Base-by-base conservation (phyloP, 208 protist species). In the Wallacemonas rigidus region DNA sequence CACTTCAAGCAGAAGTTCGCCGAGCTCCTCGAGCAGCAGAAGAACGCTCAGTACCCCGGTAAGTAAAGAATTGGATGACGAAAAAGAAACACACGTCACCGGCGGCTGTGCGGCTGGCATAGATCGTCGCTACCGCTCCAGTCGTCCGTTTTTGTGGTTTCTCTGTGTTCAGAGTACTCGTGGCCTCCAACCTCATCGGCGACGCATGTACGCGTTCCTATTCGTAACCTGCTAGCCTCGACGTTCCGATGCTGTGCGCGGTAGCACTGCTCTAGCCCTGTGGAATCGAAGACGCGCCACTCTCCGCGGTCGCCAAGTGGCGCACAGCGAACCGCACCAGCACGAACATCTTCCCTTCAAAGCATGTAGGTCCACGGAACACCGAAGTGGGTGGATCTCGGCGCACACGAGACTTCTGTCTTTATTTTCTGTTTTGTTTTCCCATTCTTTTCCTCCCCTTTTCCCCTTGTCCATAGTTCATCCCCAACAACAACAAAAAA, bases 1-100 rank as follows among this genome's bases (percentile, higher is more conserved):
- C 89, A 95, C 83, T 95, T 97, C 87, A 96, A 96, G 87, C 74
- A 85, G 69, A 97, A 96, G 86, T 95, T 95, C 65, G 47, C 82
- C 2, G 92, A 97, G 78, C 87, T 95, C 56, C 87, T 97, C 53
- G 89, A 95, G 85, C 90, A 96, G 88, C 91, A 97, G 86, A 95
- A 95, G 89, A 92, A 93, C 63, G 90, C 89, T 70, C 92, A 95
- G 84, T 93, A 92, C 86, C 89, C 90, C 12, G 75, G 86, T 55
- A 95, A 93, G 82, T 94, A 94, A 89, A 45, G 9, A 26, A 11
- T 44, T 40, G 51, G 17, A 44, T 35, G 6, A 38, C 38, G 3
- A 7, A 9, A 40, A 36, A 26, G 26, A 26, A 26, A 26, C 26
- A 26, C 26, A 26, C 26, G 26, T 1, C 40, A 15, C 11, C 44